Evolutionary conservation across 1,284 basidiomycete genomes (phyloP), one percentile per base, ranked within the genome.

Genomic region (Rhodotorula sp.): DNA sequence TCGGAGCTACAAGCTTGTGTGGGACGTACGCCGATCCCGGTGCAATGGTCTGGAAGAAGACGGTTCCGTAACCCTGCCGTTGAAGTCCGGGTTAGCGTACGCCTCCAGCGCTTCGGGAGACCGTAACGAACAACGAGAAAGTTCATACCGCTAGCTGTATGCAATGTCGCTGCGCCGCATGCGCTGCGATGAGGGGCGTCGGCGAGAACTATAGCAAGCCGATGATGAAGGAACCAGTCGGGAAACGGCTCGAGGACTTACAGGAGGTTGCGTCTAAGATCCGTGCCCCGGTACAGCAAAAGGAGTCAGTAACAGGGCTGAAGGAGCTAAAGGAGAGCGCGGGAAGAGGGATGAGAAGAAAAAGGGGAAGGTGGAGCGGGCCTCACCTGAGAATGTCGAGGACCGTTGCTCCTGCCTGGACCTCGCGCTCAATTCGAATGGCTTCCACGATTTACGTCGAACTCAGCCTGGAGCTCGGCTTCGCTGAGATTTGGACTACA

Each of bases 1-100:
- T 20, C 6, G 30, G 15, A 26, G 56, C 40, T 18, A 47, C 3
- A 11, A 37, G 34, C 22, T 11, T 9, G 18, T 20, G 57, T 6
- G n/a, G 11, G 50, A 40, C 59, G 24, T 24, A 60, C 59, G 52
- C 59, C 2, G 59, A 60, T 2, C 59, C 59, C 3, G 59, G 59
- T 7, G 37, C 24, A 40, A 40, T 40, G 40, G 46, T 40, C 58
- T 59, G 58, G 58, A 59, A 59, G 58, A 59, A 59, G 22, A 59
- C 31, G 22, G 58, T 59, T 30, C 58, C 58, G 34, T 59, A 59
- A 18, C 58, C 47, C 40, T 44, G 16, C 15, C 11, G 40, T 44
- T 11, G 13, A 44, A 44, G 40, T 44, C 40, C 40, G 11, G 11
- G 40, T 44, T 13, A 44, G 40, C 40, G 34, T 34, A 34, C 34